phyloP scores from a whole-genome alignment of 108 stramenopile genomes.

The Skeletonema tropicum region DNA sequence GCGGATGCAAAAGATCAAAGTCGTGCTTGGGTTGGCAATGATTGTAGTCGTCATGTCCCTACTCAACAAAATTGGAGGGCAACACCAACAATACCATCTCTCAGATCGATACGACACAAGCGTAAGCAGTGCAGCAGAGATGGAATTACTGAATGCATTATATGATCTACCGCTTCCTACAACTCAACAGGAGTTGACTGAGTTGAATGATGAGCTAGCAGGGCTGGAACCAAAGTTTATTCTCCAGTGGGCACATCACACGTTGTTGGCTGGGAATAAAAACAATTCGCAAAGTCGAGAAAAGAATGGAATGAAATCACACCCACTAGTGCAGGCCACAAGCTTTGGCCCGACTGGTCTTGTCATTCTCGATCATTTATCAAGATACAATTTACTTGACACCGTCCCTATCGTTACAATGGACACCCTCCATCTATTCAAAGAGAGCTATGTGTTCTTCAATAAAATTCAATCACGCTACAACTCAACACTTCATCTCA shows the following conservation, averaged over 20 bases:
- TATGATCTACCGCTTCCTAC: slow-evolving; percentile 24
- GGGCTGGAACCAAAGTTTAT: slow-evolving; percentile 24
- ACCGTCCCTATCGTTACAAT: slow-evolving; percentile 52
- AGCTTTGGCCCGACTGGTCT: slow-evolving; percentile 56
- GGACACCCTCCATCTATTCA: slow-evolving; percentile 56
- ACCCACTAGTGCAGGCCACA: slow-evolving; percentile 45
- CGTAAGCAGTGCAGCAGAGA: background rate
- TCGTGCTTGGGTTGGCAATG: background rate
- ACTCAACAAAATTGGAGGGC: background rate
- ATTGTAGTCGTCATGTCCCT: background rate
- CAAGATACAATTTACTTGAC: slow-evolving; percentile 11
- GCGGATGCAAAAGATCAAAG: background rate
- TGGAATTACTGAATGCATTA: slow-evolving; percentile 20
- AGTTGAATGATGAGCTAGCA: slow-evolving; percentile 11
- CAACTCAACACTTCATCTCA: slow-evolving; percentile 6
- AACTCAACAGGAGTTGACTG: background rate
- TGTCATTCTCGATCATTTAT: slow-evolving; percentile 43
- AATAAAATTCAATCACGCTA: slow-evolving; percentile 18
- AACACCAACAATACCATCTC: background rate
- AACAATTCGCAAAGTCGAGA: background rate
- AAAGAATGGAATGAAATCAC: background rate
- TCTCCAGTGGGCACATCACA: slow-evolving; percentile 30
- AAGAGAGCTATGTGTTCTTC: slow-evolving; percentile 46
- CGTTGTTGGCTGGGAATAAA: background rate
- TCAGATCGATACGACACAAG: background rate